Percentiles rank a stretch among this genome's conserved stretches.
phyloP scores from a whole-genome alignment of 176 grass and related monocot species.

The Bothriochloa decipiens region DNA sequence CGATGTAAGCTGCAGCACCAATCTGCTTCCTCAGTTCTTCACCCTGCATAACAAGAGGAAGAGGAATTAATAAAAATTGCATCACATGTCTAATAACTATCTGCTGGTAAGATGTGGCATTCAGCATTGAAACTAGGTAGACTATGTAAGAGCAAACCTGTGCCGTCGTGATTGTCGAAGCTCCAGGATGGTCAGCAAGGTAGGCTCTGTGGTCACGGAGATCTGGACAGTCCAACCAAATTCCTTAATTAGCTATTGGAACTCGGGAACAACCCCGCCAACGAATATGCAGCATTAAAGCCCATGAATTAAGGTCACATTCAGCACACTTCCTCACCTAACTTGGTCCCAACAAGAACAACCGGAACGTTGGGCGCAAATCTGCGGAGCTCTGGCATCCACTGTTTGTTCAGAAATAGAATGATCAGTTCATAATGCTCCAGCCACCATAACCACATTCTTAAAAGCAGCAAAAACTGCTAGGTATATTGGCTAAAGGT shows the following conservation, averaged over 20 bases:
- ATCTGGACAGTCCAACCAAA: constrained; percentile 55
- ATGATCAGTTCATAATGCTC: constrained; percentile 31
- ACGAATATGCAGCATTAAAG: neutral
- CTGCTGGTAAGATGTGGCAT: neutral
- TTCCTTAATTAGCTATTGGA: neutral
- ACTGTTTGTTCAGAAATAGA: constrained; percentile 54
- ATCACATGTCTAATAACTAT: neutral
- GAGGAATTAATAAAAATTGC: neutral
- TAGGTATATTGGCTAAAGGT: constrained; percentile 18
- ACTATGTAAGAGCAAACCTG: constrained; percentile 40
- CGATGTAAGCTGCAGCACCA: constrained; percentile 78
- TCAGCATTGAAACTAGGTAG: neutral
- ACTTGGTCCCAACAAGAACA: constrained; percentile 89
- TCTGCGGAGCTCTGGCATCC: constrained; percentile 92
- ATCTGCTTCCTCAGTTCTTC: constrained; percentile 93
- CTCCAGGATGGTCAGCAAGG: constrained; percentile 68
- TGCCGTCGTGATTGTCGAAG: constrained; percentile 58
- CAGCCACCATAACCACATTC: neutral
- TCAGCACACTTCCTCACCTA: constrained; percentile 50
- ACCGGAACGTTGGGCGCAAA: constrained; percentile 80
- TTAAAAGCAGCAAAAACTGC: neutral
- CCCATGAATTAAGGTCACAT: neutral
- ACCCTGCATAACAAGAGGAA: constrained; percentile 43
- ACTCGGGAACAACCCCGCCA: neutral
- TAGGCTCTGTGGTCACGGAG: constrained; percentile 85